A percentile compares a stretch with the other conserved stretches of the same genome.
Evolutionary conservation across 441 rosid genomes (phyloP).

Genomic region (Melastoma candidum): DNA sequence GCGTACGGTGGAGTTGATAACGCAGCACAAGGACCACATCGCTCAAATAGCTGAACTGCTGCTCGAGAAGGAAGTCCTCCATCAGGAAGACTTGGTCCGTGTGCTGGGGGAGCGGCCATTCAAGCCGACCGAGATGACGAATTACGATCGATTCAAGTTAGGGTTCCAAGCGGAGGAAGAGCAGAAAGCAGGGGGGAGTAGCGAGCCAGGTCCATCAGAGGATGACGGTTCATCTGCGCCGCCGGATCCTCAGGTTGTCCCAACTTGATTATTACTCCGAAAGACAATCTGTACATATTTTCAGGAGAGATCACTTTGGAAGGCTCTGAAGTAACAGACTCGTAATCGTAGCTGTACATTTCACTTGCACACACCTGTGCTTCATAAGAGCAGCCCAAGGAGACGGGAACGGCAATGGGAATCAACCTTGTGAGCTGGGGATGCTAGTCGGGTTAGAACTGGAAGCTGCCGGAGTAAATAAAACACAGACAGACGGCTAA

Average conservation of each 20-base stretch:
- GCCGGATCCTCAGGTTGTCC: slow-evolving; percentile 55
- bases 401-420: no score
- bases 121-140: slow-evolving; percentile 33
- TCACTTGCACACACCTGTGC: no score
- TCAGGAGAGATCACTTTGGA: no score
- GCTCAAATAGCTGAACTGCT: slow-evolving; percentile 56
- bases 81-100: slow-evolving; percentile 49
- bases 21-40: slow-evolving; percentile 48
- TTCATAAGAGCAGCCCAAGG: no score
- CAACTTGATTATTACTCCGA: slow-evolving; percentile 22
- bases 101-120: slow-evolving; percentile 68
- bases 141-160: slow-evolving; percentile 54
- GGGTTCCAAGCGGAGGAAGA: slow-evolving; percentile 37
- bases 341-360: no score
- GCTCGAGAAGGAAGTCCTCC: slow-evolving; percentile 60
- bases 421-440: no score
- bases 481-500: no score
- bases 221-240: slow-evolving; percentile 42
- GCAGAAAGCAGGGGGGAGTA: slow-evolving; percentile 12
- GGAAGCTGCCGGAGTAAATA: no score
- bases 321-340: background rate
- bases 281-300: no score
- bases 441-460: no score
- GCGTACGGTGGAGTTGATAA: slow-evolving; percentile 35
- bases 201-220: slow-evolving; percentile 21